These are phyloP conservation scores for Phytophthora boehmeriae DNA, from an alignment of 352 stramenopile genomes.

Conservation along the genomic window DNA sequence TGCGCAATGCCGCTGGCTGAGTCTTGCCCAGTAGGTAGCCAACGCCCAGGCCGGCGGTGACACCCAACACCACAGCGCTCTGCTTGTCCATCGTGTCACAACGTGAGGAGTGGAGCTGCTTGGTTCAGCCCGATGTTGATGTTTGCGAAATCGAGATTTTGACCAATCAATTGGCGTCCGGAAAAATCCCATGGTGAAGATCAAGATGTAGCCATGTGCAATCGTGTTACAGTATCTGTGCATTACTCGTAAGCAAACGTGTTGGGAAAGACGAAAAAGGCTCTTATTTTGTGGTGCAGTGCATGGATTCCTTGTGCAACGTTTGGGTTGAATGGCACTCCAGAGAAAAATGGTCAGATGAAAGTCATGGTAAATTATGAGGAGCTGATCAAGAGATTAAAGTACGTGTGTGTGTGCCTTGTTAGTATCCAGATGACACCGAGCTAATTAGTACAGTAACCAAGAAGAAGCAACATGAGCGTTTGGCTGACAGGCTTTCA, in stretches of 20 bases:
- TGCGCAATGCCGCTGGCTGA: slow-evolving; percentile 28
- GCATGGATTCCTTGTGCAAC: neutral
- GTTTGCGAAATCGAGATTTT: slow-evolving; percentile 29
- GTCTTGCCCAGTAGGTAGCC: slow-evolving; percentile 70
- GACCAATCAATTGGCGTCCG: neutral
- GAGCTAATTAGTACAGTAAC: no score
- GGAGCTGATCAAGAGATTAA: slow-evolving; percentile 9
- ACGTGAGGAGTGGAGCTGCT: slow-evolving; percentile 3
- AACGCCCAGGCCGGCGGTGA: slow-evolving; percentile 68
- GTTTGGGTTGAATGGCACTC: slow-evolving; percentile 6
- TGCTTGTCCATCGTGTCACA: slow-evolving; percentile 69
- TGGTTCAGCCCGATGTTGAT: slow-evolving; percentile 17
- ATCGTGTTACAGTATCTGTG: neutral
- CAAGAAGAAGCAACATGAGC: no score
- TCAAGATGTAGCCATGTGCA: no score
- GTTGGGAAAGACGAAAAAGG: slow-evolving; percentile 15
- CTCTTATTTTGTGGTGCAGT: slow-evolving; percentile 12
- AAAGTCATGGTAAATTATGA: slow-evolving; percentile 6
- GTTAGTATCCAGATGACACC: neutral
- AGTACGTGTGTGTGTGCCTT: slow-evolving; percentile 10
- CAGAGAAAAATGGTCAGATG: slow-evolving; percentile 12
- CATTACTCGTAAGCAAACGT: slow-evolving; percentile 2
- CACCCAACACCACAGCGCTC: slow-evolving; percentile 59
- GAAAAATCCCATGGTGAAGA: slow-evolving; percentile 1
- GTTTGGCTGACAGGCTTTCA: slow-evolving; percentile 1